Conservation (phyloP, 179 eudicot genomes). For the Patellifolia procumbens region DNA sequence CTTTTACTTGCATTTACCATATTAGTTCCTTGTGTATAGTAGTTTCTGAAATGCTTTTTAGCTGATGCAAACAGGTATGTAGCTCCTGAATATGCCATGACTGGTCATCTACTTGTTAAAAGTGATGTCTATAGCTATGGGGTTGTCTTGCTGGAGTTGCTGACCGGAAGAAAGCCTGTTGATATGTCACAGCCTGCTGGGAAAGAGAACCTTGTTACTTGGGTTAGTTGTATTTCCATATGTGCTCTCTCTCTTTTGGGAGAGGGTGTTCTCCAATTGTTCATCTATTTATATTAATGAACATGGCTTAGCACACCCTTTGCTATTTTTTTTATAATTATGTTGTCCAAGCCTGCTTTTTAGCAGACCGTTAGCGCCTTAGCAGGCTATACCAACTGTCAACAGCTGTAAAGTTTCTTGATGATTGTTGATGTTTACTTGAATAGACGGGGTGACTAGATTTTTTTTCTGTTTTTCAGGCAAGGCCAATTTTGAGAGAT, state of each 20-base stretch:
- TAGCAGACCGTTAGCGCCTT: no score
- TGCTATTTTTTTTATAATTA: no score
- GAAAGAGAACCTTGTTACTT: conserved; percentile 94
- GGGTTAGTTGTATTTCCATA: conserved; percentile 55
- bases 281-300: no score
- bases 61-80: conserved; percentile 65
- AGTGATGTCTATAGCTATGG: conserved; percentile 99
- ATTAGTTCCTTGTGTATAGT: not conserved
- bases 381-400: no score
- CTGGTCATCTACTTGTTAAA: conserved; percentile 96
- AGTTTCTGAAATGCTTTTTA: conserved; percentile 17
- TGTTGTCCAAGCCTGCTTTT: no score
- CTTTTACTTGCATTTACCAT: conserved; percentile 10
- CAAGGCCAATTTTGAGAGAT: conserved; percentile 86
- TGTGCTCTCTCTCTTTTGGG: not conserved
- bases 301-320: no score
- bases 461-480: conserved; percentile 46
- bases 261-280: not conserved
- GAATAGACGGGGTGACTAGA: not conserved
- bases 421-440: conserved; percentile 1
- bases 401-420: no score
- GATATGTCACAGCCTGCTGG: conserved; percentile 97
- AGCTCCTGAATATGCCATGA: conserved; percentile 99
- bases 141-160: conserved; percentile 89
- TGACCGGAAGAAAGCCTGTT: conserved; percentile 95